Evolutionary conservation across 2,329 filamentous ascomycete species (phyloP).

Genomic region (Botrytis aclada): DNA sequence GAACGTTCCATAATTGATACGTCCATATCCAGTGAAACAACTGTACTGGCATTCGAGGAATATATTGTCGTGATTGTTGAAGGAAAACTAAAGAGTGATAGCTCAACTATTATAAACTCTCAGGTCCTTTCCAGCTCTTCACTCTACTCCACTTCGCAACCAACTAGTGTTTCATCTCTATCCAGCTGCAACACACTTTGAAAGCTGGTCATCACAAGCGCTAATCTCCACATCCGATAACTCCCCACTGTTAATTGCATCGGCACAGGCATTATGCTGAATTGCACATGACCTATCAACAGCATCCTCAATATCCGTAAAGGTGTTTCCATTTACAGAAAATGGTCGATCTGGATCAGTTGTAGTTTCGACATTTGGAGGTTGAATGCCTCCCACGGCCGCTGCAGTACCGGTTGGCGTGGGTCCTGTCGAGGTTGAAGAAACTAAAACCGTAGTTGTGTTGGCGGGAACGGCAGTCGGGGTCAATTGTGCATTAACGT

Average conservation of each 20-base stretch:
- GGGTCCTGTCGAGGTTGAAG: neutral
- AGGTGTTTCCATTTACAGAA: neutral
- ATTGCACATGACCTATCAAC: conserved; percentile 8
- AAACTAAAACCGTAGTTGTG: neutral
- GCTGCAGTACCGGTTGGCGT: neutral
- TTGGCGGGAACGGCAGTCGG: conserved; percentile 9
- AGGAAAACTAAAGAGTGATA: neutral
- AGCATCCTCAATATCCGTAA: conserved; percentile 1
- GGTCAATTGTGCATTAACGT: neutral
- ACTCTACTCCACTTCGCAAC: neutral
- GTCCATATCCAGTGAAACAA: no score
- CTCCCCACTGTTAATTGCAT: conserved; percentile 5
- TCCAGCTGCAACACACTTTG: neutral
- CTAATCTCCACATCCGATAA: neutral
- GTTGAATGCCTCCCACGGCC: neutral
- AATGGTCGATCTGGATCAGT: conserved; percentile 10
- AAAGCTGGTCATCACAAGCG: conserved; percentile 8
- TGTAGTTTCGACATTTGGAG: conserved; percentile 8
- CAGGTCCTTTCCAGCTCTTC: neutral
- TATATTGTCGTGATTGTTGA: neutral
- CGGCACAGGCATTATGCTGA: conserved; percentile 11
- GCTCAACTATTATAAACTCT: neutral
- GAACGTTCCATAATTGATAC: neutral
- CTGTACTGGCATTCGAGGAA: neutral
- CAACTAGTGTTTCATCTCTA: neutral